Base-by-base conservation (phyloP, 257 asterid genomes). In the Nicotiana attenuata region DNA sequence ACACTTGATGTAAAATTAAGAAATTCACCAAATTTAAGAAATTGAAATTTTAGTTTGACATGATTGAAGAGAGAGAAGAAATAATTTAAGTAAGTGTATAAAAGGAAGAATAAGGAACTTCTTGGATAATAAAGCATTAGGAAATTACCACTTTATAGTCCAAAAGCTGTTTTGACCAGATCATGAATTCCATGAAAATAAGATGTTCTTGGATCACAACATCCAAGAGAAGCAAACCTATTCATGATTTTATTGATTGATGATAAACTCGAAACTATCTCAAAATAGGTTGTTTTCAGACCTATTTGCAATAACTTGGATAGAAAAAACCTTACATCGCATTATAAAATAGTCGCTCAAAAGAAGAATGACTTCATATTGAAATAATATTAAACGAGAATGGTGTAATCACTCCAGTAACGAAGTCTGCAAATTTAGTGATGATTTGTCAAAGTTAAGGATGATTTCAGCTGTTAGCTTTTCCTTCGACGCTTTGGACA, bases 1-100 rank as follows among this genome's bases (percentile, higher is more conserved):
- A 10, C 77, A 69, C 13, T 69, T 10, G 14, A 69, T 38, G 31
- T 38, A n/a, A 69, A 69, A 69, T n/a, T 38, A 69, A 69, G 53
- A 69, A n/a, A 38, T 38, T n/a, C 77, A 69, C 77, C 77, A 69
- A 69, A 69, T 69, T n/a, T 38, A 69, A 69, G 77, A 69, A n/a
- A 69, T 11, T 69, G 77, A 69, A n/a, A 69, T 24, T 38, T 38
- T 69, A n/a, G 53, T 69, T 68, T 29, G n/a, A n/a, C 31, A 1
- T 69, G 56, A 68, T 68, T 61, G 16, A 10, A 6, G 10, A 69
- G n/a, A 10, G 50, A 68, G 29, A 69, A 69, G 11, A 69, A 69
- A 69, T 38, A 69, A 38, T 10, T 29, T 38, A 69, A 68, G 31
- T n/a, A 69, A 68, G 31, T n/a, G 38, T 38, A 38, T 9, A 38